These are phyloP conservation scores for Venturia carpophila DNA, from an alignment of 2,329 filamentous ascomycete genomes.

Conservation along the genomic window DNA sequence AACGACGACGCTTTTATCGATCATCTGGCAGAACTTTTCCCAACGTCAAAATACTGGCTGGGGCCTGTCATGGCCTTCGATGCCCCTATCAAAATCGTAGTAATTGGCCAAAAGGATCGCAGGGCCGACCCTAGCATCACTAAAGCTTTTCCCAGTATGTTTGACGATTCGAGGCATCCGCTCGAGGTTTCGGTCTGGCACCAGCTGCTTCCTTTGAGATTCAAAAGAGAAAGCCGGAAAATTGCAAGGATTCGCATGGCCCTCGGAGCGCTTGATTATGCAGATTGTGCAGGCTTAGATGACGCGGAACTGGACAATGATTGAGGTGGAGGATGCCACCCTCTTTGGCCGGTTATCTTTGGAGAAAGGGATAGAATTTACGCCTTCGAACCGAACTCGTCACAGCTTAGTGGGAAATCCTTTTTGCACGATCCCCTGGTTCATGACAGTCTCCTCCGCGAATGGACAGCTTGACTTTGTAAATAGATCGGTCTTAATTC, in stretches of 20 bases:
- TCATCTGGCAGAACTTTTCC: background rate
- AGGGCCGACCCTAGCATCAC: background rate
- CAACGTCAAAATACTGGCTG: slow-evolving; percentile 11
- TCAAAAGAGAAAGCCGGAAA: slow-evolving; percentile 17
- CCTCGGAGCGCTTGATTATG: slow-evolving; percentile 1
- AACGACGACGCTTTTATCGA: background rate
- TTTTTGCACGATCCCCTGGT: too few relatives aligned
- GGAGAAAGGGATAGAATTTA: too few relatives aligned
- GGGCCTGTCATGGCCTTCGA: slow-evolving; percentile 18
- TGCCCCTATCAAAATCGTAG: background rate
- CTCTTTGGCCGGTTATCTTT: too few relatives aligned
- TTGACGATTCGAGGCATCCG: slow-evolving; percentile 6
- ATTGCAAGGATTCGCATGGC: slow-evolving; percentile 13
- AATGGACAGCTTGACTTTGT: too few relatives aligned
- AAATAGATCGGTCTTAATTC: too few relatives aligned
- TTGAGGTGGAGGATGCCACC: background rate
- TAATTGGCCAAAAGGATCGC: slow-evolving; percentile 3
- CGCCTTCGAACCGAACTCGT: too few relatives aligned
- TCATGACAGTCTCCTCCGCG: too few relatives aligned
- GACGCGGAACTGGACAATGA: background rate
- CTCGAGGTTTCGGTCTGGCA: slow-evolving; percentile 15
- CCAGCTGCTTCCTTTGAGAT: slow-evolving; percentile 16
- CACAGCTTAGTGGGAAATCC: too few relatives aligned
- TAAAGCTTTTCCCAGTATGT: background rate
- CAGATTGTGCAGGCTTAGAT: background rate